A percentile compares a stretch with the other conserved stretches of the same genome.
phyloP scores from a whole-genome alignment of 805 yeast genomes.

The Priceomyces castillae region DNA sequence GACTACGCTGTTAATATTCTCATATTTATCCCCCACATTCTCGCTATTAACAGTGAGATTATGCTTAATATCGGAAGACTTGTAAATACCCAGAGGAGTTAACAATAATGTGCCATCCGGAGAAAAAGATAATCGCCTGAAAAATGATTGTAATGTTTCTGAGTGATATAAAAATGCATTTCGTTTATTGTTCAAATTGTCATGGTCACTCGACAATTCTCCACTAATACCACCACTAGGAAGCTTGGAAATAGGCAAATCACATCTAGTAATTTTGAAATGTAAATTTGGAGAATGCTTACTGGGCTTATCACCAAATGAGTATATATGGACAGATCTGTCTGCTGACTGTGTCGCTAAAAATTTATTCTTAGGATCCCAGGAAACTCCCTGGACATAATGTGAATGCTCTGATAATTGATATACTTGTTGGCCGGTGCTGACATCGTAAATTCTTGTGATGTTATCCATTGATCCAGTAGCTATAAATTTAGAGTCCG shows the following conservation, averaged over 20 bases:
- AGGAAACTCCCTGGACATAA: conserved; percentile 91
- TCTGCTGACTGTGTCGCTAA: conserved; percentile 91
- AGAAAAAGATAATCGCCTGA: conserved; percentile 79
- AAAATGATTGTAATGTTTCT: conserved; percentile 87
- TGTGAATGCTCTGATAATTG: conserved; percentile 75
- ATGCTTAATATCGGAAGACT: conserved; percentile 6
- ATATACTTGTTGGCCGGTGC: conserved; percentile 53
- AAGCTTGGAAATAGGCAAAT: conserved; percentile 7
- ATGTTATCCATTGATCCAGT: conserved; percentile 91
- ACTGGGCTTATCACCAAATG: conserved; percentile 26
- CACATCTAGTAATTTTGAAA: conserved; percentile 8
- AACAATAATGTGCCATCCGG: conserved; percentile 85
- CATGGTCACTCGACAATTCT: too few species aligned
- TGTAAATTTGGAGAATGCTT: conserved; percentile 11
- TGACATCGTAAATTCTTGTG: conserved; percentile 62
- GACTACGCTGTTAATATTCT: neutral
- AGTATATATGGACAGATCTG: conserved; percentile 72
- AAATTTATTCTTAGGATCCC: conserved; percentile 86
- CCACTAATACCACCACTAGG: too few species aligned
- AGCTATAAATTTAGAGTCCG: conserved; percentile 70
- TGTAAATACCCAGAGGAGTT: conserved; percentile 69
- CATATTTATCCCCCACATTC: neutral
- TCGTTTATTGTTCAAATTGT: conserved; percentile 10
- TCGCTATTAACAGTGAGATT: neutral
- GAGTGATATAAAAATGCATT: conserved; percentile 57